Conservation (phyloP, 2,329 filamentous ascomycete genomes). For the Ceratocystis eucalypticola region DNA sequence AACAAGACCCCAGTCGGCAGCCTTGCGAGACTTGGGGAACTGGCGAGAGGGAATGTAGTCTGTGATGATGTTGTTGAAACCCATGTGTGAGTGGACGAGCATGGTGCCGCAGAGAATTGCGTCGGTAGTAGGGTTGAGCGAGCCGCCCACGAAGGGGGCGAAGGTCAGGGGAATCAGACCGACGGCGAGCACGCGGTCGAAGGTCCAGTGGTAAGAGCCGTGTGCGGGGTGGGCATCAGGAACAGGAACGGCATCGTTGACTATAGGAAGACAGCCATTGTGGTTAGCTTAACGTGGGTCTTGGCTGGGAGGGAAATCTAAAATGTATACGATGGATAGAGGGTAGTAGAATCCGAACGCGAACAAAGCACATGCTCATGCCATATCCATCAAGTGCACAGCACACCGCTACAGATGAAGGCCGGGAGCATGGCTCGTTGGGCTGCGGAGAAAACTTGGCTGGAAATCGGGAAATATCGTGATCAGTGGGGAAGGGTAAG, state of each 20-base stretch:
- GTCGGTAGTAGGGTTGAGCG: conserved; percentile 78
- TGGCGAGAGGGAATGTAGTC: conserved; percentile 75
- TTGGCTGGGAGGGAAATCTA: neutral
- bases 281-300: conserved; percentile 12
- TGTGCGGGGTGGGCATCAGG: conserved; percentile 62
- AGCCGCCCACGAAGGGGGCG: conserved; percentile 82
- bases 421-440: neutral
- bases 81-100: conserved; percentile 88
- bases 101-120: conserved; percentile 70
- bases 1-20: conserved; percentile 68
- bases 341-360: neutral
- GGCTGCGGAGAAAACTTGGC: neutral
- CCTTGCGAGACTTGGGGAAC: conserved; percentile 52
- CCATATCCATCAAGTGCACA: neutral
- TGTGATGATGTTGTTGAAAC: conserved; percentile 78
- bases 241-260: conserved; percentile 74
- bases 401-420: neutral
- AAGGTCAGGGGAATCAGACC: conserved; percentile 76
- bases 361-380: neutral
- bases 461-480: neutral
- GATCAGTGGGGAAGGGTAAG: neutral
- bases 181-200: conserved; percentile 73
- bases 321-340: neutral
- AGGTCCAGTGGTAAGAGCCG: conserved; percentile 97
- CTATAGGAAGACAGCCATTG: conserved; percentile 29